phyloP scores from a whole-genome alignment of 169 alveolate genomes.

The Amoebophrya sp. region DNA sequence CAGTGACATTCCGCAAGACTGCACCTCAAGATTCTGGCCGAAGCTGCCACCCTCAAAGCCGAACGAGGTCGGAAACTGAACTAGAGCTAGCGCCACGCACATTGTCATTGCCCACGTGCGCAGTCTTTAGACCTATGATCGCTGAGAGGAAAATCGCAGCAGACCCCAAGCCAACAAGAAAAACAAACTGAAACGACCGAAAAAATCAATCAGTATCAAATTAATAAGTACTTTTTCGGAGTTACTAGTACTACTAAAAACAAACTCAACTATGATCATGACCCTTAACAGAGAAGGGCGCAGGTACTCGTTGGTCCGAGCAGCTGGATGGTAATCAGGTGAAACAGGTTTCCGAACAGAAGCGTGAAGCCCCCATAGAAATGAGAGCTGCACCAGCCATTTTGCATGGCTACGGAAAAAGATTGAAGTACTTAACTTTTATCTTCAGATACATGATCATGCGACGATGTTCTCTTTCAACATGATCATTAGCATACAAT shows the following conservation, averaged over 20 bases:
- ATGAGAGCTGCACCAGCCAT: background rate
- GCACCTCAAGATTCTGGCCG: background rate
- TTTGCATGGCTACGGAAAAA: background rate
- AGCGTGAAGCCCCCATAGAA: no score
- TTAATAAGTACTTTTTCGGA: background rate
- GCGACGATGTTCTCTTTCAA: background rate
- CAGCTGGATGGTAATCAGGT: no score
- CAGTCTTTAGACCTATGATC: background rate
- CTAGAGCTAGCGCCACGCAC: background rate
- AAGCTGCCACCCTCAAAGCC: slow-evolving; percentile 2
- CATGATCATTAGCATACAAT: background rate
- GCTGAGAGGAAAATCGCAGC: background rate
- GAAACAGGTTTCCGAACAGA: no score
- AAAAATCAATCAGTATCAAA: background rate
- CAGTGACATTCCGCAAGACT: background rate
- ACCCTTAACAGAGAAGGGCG: background rate
- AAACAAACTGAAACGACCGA: background rate
- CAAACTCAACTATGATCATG: background rate
- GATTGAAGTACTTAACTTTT: background rate
- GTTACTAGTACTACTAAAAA: background rate
- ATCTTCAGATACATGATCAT: background rate
- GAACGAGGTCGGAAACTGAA: background rate
- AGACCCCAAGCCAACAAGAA: no score
- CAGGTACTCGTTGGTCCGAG: no score
- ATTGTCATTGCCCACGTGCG: background rate